Base-by-base conservation (phyloP, 1,284 basidiomycete species). In the Puccinia polysora region DNA sequence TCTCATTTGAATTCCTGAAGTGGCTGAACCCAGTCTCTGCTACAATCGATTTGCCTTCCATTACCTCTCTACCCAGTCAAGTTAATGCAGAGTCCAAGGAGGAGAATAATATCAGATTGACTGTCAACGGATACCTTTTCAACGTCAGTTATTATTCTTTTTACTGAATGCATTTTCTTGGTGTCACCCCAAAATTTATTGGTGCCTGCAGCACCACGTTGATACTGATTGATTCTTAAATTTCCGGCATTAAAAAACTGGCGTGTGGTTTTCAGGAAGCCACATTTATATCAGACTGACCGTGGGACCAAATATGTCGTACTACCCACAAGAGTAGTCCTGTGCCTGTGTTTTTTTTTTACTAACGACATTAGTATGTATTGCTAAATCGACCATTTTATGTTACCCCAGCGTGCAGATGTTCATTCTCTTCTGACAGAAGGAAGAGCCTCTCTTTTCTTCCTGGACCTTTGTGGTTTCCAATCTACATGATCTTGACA, bases 211-310 rank as follows among this genome's bases (percentile, higher is more conserved):
- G 18, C 32, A 10, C 38, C 14, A n/a, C 4, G 30, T 52, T 18
- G 47, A 23, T 12, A 18, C 28, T 32, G 30, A 8, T 53, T n/a
- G 8, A 12, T 47, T 30, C 3, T 25, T 65, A n/a, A n/a, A n/a
- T 65, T 50, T 28, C 50, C 10, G 23, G 23, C 55, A 14, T 47
- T 47, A 10, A n/a, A n/a, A n/a, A n/a, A n/a, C n/a, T 30, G 14
- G 38, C n/a, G n/a, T 40, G 30, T 53, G 50, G 50, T n/a, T 55
- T 68, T 58, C 23, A 68, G 65, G 65, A 68, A 36, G 52, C 65
- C 4, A 68, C 65, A 10, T 68, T 68, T n/a, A 58, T 68, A 36
- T 68, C 65, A 4, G 65, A 68, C 43, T 47, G n/a, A n/a, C n/a
- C n/a, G n/a, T n/a, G n/a, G n/a, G n/a, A n/a, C n/a, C n/a, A n/a